Base-by-base conservation (phyloP, 352 stramenopile species). In the Phytophthora multivora region DNA sequence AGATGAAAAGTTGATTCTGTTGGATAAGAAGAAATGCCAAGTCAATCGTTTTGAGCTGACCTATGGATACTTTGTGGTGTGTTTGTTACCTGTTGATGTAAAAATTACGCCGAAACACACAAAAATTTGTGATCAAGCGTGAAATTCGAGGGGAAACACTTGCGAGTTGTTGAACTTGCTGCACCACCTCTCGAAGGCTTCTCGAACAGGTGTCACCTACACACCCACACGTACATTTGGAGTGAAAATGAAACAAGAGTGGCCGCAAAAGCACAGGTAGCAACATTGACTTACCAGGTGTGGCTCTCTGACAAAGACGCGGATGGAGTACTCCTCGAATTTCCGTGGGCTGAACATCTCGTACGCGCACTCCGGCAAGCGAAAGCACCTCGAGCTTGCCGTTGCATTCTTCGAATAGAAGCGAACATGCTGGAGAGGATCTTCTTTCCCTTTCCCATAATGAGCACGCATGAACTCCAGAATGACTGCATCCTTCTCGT, bases 401-500 rank as follows among this genome's bases (percentile, higher is more conserved):
- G 58, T 74, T 9, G 82, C 79, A 36, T 83, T 76, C 69, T 95
- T 93, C 8, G 72, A 73, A 60, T 92, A 97, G 43, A 97, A 97
- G 9, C 85, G 77, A 5, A 93, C 73, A 21, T 84, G 57, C 11
- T 82, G 55, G 4, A 97, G 51, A 21, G 89, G 90, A 48, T 96
- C 86, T 8, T 79, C 42, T 1, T 77, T 73, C 1, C 84, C 85
- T 51, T 96, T 96, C n/a, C 90, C 90, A 45, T 83, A 89, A 49
- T 96, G 86, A 18, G 94, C 69, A 10, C 70, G 69, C 55, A 94
- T 86, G 45, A 91, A 83, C 47, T 96, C 83, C 11, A 94, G 55
- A 36, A 97, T 93, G 5, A 97, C 61, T 15, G 80, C 59, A 0
- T 89, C 62, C 15, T 67, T 76, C 13, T 88, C 66, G 11, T 77